phyloP scores from a whole-genome alignment of 495 filamentous ascomycete genomes.

The Barbatosphaeria neglecta region DNA sequence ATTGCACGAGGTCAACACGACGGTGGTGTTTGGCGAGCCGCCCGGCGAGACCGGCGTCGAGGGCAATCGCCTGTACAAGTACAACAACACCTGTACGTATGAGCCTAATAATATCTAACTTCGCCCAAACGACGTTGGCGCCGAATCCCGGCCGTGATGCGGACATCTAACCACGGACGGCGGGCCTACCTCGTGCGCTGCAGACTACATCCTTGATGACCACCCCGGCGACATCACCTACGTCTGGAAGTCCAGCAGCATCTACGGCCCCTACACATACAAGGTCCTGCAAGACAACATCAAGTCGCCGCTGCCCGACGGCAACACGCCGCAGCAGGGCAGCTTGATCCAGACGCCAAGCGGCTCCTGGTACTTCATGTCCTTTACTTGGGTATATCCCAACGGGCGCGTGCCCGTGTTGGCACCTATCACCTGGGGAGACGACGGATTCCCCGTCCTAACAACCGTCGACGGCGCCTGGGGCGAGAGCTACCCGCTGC shows the following conservation, averaged over 20 bases:
- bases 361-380: constrained; percentile 48
- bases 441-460: constrained; percentile 39
- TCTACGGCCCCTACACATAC: constrained; percentile 34
- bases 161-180: not conserved
- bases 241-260: constrained; percentile 35
- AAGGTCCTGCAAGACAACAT: constrained; percentile 24
- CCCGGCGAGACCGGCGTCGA: constrained; percentile 31
- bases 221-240: constrained; percentile 31
- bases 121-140: too few species aligned
- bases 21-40: constrained; percentile 26
- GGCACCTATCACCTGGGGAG: constrained; percentile 38
- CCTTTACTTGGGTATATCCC: constrained; percentile 44
- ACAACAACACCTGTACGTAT: constrained; percentile 26
- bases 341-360: constrained; percentile 40
- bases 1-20: constrained; percentile 26
- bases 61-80: constrained; percentile 46
- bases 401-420: constrained; percentile 46
- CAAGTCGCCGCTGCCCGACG: constrained; percentile 27
- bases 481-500: constrained; percentile 31
- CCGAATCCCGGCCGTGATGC: not conserved
- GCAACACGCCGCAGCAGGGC: constrained; percentile 41
- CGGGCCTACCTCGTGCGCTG: too few species aligned
- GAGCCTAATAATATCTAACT: not conserved
- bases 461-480: constrained; percentile 26
- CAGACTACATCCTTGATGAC: constrained; percentile 39